Evolutionary conservation across 2,329 filamentous ascomycete species (phyloP).

Genomic region (Metarhizium guizhouense): DNA sequence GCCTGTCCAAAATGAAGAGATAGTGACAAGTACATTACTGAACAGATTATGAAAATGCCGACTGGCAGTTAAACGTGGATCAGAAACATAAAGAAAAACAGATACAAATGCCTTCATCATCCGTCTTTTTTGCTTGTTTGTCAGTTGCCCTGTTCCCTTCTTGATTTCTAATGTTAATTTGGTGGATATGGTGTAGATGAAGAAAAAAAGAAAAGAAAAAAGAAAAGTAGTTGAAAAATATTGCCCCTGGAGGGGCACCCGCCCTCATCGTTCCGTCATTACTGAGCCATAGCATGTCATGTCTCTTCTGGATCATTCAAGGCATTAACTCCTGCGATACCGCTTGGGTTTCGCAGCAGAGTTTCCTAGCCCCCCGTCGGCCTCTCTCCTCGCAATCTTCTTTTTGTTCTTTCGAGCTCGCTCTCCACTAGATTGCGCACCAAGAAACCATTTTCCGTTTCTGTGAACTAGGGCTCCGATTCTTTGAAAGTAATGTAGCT

Average conservation of each 20-base stretch:
- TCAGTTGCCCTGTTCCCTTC: background rate
- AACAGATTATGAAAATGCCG: too few species aligned
- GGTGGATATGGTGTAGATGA: background rate
- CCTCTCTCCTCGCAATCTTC: background rate
- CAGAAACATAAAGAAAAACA: background rate
- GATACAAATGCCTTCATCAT: background rate
- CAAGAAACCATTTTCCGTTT: slow-evolving; percentile 22
- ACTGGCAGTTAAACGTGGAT: too few species aligned
- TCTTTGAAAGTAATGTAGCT: background rate
- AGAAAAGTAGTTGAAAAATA: background rate
- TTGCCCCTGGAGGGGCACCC: background rate
- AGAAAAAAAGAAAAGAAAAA: background rate
- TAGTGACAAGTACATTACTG: too few species aligned
- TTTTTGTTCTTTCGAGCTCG: slow-evolving; percentile 4
- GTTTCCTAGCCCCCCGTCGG: background rate
- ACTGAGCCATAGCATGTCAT: background rate
- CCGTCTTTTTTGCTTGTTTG: background rate
- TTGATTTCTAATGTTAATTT: background rate
- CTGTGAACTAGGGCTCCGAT: slow-evolving; percentile 15
- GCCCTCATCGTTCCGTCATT: background rate
- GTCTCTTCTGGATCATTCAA: background rate
- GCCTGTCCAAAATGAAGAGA: too few species aligned
- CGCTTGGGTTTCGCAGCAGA: background rate
- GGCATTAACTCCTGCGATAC: background rate
- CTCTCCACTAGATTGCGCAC: slow-evolving; percentile 3